These are phyloP conservation scores for Haplosporangium sp. DNA, from an alignment of 371 early-diverging fungal genomes.

Conservation along the genomic window DNA sequence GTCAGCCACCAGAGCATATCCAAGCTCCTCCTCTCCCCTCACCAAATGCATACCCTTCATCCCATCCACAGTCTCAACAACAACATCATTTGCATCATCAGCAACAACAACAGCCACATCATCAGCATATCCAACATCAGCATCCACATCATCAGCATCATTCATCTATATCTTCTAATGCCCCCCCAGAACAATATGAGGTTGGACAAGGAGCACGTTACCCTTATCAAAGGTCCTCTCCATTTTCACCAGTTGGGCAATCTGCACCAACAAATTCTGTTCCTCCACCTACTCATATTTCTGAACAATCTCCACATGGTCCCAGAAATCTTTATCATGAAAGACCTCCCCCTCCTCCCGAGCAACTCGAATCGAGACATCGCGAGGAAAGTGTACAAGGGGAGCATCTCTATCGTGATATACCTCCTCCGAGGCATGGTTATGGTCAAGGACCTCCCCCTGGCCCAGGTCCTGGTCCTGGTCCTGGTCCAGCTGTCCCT, in stretches of 20 bases:
- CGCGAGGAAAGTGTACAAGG: neutral
- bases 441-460: neutral
- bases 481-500: neutral
- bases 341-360: conserved; percentile 1
- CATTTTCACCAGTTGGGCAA: neutral
- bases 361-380: neutral
- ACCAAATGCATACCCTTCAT: neutral
- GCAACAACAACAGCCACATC: conserved; percentile 1
- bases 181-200: neutral
- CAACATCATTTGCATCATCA: neutral
- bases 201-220: neutral
- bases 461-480: neutral
- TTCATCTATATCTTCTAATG: conserved; percentile 2
- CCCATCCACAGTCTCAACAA: neutral
- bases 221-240: neutral
- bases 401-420: neutral
- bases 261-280: neutral
- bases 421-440: neutral
- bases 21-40: neutral
- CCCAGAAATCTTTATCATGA: neutral
- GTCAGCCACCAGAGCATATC: neutral
- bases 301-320: neutral
- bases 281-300: neutral
- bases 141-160: conserved; percentile 1
- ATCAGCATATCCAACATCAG: neutral